These are phyloP conservation scores for Sugiyamaella sp. DNA, from an alignment of 1,139 yeast genomes.

Conservation along the genomic window DNA sequence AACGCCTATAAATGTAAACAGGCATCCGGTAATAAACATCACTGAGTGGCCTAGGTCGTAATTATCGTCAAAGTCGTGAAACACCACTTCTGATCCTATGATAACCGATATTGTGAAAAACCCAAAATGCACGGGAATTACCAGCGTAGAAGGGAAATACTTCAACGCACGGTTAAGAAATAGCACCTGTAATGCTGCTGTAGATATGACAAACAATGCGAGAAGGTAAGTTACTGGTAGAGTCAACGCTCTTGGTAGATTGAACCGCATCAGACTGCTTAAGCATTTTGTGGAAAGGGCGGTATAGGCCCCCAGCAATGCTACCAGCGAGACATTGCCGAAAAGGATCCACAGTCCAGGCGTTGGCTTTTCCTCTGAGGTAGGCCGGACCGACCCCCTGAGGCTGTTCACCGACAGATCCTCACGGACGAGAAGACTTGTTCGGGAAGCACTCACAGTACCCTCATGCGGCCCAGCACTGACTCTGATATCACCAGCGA, in stretches of 20 bases:
- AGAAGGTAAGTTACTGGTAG: conserved; percentile 41
- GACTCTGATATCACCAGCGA: too few relatives aligned
- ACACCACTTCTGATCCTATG: conserved; percentile 47
- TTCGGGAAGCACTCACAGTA: too few relatives aligned
- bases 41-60: conserved; percentile 32
- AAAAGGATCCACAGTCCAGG: conserved; percentile 2
- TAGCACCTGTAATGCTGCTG: conserved; percentile 47
- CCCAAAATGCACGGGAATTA: conserved; percentile 52
- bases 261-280: conserved; percentile 42
- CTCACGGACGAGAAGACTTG: too few relatives aligned
- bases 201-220: conserved; percentile 38
- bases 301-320: conserved; percentile 50
- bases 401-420: too few relatives aligned
- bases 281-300: conserved; percentile 49
- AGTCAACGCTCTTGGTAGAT: conserved; percentile 36
- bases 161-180: conserved; percentile 46
- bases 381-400: neutral
- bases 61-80: conserved; percentile 45
- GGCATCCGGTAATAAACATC: conserved; percentile 43
- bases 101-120: conserved; percentile 49
- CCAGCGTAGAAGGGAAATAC: conserved; percentile 47
- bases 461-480: too few relatives aligned
- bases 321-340: conserved; percentile 44
- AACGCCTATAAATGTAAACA: conserved; percentile 47
- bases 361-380: neutral